Evolutionary conservation across 495 filamentous ascomycete species (phyloP).

Genomic region (Immersiella caudata): DNA sequence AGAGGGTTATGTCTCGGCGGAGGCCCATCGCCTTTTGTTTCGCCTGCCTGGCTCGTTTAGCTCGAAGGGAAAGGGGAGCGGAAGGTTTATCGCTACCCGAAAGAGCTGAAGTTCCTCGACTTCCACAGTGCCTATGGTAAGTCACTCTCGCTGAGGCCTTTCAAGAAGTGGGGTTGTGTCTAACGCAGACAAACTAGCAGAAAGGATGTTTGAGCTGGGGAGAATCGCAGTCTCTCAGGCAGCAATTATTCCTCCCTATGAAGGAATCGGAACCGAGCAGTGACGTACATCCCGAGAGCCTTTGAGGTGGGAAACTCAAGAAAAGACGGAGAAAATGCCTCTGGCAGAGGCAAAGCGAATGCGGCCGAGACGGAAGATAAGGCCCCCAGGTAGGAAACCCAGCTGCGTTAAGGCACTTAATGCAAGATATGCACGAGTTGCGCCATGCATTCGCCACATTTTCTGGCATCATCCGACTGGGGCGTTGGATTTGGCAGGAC

Average conservation of each 20-base stretch:
- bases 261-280: not conserved
- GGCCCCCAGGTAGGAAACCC: no score
- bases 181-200: slow-evolving; percentile 5
- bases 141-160: not conserved
- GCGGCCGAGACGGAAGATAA: no score
- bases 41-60: slow-evolving; percentile 28
- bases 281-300: not conserved
- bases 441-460: no score
- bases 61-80: slow-evolving; percentile 16
- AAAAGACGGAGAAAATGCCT: no score
- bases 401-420: no score
- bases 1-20: not conserved
- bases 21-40: not conserved
- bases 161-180: not conserved
- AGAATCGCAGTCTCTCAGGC: not conserved
- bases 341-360: no score
- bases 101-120: slow-evolving; percentile 26
- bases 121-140: slow-evolving; percentile 25
- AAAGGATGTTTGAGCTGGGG: slow-evolving; percentile 23
- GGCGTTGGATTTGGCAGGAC: no score
- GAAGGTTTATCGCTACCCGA: slow-evolving; percentile 27
- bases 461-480: no score
- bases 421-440: no score
- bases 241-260: not conserved
- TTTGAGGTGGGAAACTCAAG: no score